Base-by-base conservation (phyloP, 495 filamentous ascomycete species). In the Astrocystis sublimbata region DNA sequence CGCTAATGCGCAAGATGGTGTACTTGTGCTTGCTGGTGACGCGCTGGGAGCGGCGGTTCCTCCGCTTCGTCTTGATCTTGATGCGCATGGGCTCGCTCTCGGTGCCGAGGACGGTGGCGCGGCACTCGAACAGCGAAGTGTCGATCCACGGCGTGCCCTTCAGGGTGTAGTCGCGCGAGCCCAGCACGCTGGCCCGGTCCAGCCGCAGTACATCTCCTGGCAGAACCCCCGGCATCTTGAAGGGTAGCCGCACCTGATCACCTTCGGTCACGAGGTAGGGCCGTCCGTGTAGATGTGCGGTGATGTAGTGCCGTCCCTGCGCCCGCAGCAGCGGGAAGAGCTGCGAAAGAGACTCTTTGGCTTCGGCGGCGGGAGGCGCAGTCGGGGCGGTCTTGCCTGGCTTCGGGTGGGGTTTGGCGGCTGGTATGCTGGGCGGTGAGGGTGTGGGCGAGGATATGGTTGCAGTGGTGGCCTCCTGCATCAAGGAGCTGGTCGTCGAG, bases 31-130 rank as follows among this genome's bases (percentile, higher is more conserved):
- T 96, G 78, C 90, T 97, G 74, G 76, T 84, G 15, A 92, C 87
- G 38, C 72, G 80, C 80, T 86, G 89, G 10, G 86, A 81, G 68
- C 86, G 85, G 71, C 96, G 81, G 70, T 88, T 84, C 79, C 94
- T 86, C 76, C 87, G 75, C 86, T 97, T 97, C 69, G 89, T 98
- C 89, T 98, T 98, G 81, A 92, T 84, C 79, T 90, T 89, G 58
- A 91, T 72, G 60, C 92, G 79, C 83, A 97, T 74, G 45, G 96
- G 96, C 83, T 98, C 94, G 33, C 82, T 77, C 75, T 98, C 96
- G 30, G 89, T 85, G 9, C 91, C 92, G 58, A 92, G 81, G n/a
- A 98, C 92, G 40, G 86, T 83, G 2, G 92, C 91, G 50, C 93
- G 83, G 75, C 92, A 96, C 73, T 89, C 87, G 66, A 92, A 98